Conservation (phyloP, 1,284 basidiomycete genomes). For the Ganoderma lingzhi region DNA sequence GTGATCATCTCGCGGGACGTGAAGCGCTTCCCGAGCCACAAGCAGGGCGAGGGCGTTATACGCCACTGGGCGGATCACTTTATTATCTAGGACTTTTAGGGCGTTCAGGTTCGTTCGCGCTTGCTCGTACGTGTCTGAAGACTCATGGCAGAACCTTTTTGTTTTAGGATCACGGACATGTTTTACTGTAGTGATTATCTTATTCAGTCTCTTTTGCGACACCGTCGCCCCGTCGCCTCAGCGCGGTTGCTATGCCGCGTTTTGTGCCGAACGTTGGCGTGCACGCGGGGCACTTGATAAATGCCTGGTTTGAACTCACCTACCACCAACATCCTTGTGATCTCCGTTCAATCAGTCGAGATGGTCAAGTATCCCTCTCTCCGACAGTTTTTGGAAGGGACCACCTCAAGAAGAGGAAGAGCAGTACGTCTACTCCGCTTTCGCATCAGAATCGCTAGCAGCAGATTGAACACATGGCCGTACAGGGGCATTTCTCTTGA, state of each 20-base stretch:
- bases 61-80: slow-evolving; percentile 79
- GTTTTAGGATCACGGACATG: background rate
- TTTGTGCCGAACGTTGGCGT: background rate
- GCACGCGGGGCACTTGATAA: background rate
- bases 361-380: background rate
- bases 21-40: slow-evolving; percentile 62
- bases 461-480: background rate
- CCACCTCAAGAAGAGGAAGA: background rate
- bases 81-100: slow-evolving; percentile 40
- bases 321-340: background rate
- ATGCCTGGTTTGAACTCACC: background rate
- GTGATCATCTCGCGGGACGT: slow-evolving; percentile 74
- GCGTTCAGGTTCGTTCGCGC: background rate
- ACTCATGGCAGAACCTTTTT: background rate
- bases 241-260: background rate
- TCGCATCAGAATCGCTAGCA: background rate
- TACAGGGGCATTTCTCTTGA: background rate
- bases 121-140: background rate
- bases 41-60: slow-evolving; percentile 67
- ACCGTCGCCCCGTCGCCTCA: background rate
- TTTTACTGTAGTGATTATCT: slow-evolving; percentile 1
- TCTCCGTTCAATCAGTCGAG: background rate
- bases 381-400: background rate
- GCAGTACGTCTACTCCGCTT: background rate
- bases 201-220: background rate